These are phyloP conservation scores for Acer saccharum DNA, from an alignment of 345 rosid genomes.

Conservation along the genomic window DNA sequence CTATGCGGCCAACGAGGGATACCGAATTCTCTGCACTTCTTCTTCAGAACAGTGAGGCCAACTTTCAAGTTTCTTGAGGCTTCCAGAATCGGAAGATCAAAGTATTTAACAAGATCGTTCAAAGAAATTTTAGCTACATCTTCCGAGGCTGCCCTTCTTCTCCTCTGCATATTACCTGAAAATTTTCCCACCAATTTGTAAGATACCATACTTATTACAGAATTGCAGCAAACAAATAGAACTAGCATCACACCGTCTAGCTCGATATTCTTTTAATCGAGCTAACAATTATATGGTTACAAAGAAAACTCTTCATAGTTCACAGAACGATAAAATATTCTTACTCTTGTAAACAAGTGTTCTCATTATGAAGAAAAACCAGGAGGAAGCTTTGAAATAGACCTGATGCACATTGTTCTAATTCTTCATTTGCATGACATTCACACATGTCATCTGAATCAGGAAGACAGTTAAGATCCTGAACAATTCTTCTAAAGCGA, in stretches of 20 bases:
- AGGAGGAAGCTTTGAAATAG: background rate
- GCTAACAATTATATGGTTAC: background rate
- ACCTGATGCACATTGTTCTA: slow-evolving; percentile 43
- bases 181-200: slow-evolving; percentile 2
- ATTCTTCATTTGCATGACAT: slow-evolving; percentile 21
- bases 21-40: slow-evolving; percentile 68
- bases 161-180: slow-evolving; percentile 38
- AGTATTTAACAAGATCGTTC: slow-evolving; percentile 55
- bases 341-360: background rate
- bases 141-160: slow-evolving; percentile 55
- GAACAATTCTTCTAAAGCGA: slow-evolving; percentile 41
- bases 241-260: background rate
- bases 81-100: slow-evolving; percentile 56
- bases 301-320: slow-evolving; percentile 4
- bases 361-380: no score
- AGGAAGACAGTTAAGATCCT: slow-evolving; percentile 65
- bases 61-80: slow-evolving; percentile 57
- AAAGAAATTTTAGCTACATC: slow-evolving; percentile 57
- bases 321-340: slow-evolving; percentile 8
- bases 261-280: background rate
- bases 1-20: slow-evolving; percentile 74
- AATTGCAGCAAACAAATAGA: background rate
- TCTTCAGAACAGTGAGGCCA: slow-evolving; percentile 64
- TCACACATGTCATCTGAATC: slow-evolving; percentile 36
- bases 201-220: background rate